Evolutionary conservation across 202 grass and related monocot species (phyloP).

Genomic region (Schoenoplectus triqueter): DNA sequence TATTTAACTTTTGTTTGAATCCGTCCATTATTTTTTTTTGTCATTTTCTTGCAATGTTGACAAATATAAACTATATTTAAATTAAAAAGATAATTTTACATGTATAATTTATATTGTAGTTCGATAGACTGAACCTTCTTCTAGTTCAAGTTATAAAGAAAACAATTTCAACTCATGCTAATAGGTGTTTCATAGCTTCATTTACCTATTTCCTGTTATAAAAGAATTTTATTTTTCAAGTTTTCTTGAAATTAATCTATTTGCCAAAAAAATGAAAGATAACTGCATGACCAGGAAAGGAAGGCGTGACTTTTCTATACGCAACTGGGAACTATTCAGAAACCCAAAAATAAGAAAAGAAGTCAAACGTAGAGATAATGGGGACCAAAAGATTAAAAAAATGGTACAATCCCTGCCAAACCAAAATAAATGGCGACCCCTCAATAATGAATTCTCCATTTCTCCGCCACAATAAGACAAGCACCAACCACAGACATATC

Average conservation of each 20-base stretch:
- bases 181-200: not conserved
- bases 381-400: constrained; percentile 28
- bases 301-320: not conserved
- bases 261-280: not conserved
- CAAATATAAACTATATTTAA: not conserved
- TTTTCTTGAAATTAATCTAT: not conserved
- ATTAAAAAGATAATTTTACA: not conserved
- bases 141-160: not conserved
- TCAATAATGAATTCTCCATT: constrained; percentile 30
- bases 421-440: constrained; percentile 37
- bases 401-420: constrained; percentile 28
- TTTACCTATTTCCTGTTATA: not conserved
- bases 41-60: not conserved
- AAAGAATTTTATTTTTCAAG: not conserved
- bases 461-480: constrained; percentile 36
- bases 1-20: not conserved
- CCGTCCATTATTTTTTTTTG: not conserved
- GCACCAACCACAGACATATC: constrained; percentile 37
- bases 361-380: constrained; percentile 31
- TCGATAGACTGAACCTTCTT: too few relatives aligned
- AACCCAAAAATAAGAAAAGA: not conserved
- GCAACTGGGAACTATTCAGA: not conserved
- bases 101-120: not conserved
- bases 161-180: not conserved
- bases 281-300: not conserved